Conservation (phyloP, 2,329 filamentous ascomycete genomes). For the Stagonosporopsis rhizophila region DNA sequence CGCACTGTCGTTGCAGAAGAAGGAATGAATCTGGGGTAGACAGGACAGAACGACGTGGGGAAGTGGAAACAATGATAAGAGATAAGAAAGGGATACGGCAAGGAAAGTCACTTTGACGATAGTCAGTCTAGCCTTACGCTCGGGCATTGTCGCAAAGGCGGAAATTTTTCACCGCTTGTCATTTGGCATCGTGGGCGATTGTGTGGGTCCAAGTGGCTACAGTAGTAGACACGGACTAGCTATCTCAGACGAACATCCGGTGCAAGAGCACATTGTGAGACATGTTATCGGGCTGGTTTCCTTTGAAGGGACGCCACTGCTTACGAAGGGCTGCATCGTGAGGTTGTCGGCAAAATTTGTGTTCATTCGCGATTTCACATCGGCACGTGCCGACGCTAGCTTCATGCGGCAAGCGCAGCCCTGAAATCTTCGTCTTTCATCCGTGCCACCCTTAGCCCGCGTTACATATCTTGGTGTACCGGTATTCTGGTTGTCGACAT, state of each 20-base stretch:
- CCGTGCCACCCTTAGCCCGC: background rate
- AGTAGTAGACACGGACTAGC: background rate
- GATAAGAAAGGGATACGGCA: conserved; percentile 25
- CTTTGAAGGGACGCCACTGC: background rate
- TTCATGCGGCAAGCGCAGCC: background rate
- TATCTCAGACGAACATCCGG: background rate
- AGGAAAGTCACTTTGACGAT: conserved; percentile 18
- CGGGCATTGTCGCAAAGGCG: conserved; percentile 31
- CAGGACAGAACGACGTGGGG: conserved; percentile 30
- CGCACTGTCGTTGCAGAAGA: conserved; percentile 6
- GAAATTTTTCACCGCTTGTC: conserved; percentile 45
- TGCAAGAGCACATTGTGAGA: background rate
- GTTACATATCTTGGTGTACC: conserved; percentile 24
- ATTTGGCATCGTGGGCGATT: conserved; percentile 31
- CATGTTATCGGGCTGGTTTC: background rate
- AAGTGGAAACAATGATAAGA: conserved; percentile 27
- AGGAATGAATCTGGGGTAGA: conserved; percentile 16
- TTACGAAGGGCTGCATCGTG: conserved; percentile 1
- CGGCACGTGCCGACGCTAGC: conserved; percentile 14
- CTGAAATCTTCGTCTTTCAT: conserved; percentile 7
- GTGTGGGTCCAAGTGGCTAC: conserved; percentile 18
- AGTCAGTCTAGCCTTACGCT: conserved; percentile 39
- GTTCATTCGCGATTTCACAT: background rate
- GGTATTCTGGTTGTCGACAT: too few relatives aligned
- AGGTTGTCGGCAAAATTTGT: conserved; percentile 2